Conservation (phyloP, 192 early-diverging fungal genomes). For the Gonapodya prolifera region DNA sequence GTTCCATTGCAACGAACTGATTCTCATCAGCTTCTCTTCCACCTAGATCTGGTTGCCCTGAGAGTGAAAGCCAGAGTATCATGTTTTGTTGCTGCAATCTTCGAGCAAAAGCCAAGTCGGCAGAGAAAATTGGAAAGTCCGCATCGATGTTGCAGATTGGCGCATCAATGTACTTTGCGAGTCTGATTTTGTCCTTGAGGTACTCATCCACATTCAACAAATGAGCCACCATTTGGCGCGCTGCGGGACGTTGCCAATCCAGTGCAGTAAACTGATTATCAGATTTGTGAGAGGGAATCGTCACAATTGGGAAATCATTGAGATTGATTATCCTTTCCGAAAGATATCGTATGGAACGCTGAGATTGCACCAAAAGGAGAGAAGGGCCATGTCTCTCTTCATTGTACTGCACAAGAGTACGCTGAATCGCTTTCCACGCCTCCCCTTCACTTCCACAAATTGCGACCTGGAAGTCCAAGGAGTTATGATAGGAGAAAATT, state of each 20-base stretch:
- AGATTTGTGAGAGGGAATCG: constrained; percentile 53
- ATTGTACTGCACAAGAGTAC: constrained; percentile 44
- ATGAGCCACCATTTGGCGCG: constrained; percentile 59
- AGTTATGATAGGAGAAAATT: constrained; percentile 26
- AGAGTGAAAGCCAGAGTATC: constrained; percentile 83
- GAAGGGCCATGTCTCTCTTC: constrained; percentile 47
- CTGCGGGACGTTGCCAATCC: constrained; percentile 68
- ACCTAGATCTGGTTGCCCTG: constrained; percentile 71
- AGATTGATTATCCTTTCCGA: constrained; percentile 38
- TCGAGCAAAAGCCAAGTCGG: constrained; percentile 77
- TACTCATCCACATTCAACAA: constrained; percentile 63
- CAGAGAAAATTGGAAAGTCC: constrained; percentile 66
- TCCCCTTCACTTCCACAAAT: constrained; percentile 33
- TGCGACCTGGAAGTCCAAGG: constrained; percentile 33
- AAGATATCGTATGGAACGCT: constrained; percentile 28
- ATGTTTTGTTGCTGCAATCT: constrained; percentile 62
- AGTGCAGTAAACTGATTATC: constrained; percentile 64
- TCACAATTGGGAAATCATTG: constrained; percentile 54
- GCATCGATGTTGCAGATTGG: constrained; percentile 81
- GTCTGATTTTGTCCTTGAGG: constrained; percentile 55
- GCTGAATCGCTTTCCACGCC: constrained; percentile 42
- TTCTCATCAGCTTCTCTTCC: constrained; percentile 71
- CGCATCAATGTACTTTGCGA: constrained; percentile 69
- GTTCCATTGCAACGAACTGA: constrained; percentile 28
- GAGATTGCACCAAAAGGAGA: constrained; percentile 63